A percentile compares a stretch with the other conserved stretches of the same genome.
Conservation (phyloP, 2,329 filamentous ascomycete species). For the Periconia digitata region DNA sequence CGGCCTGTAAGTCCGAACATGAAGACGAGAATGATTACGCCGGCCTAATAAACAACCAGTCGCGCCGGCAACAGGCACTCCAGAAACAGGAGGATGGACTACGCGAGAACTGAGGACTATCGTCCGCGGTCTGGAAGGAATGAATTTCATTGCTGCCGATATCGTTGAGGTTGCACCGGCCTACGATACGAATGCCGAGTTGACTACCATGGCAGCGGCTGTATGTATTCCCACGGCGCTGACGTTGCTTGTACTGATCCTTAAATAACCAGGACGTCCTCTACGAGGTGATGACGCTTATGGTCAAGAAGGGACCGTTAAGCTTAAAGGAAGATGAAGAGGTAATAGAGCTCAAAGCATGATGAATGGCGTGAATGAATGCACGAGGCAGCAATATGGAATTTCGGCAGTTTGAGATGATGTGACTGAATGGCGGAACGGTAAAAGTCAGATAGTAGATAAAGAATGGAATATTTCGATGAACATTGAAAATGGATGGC, state of each 20-base stretch:
- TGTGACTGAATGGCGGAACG: too few relatives aligned
- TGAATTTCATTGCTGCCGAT: constrained; percentile 71
- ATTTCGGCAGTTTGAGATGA: too few relatives aligned
- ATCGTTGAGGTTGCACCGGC: constrained; percentile 75
- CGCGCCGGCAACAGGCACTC: constrained; percentile 73
- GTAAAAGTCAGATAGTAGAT: too few relatives aligned
- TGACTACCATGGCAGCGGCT: constrained; percentile 73
- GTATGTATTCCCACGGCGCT: constrained; percentile 30
- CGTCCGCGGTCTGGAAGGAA: constrained; percentile 66
- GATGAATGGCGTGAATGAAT: background rate
- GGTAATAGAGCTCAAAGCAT: constrained; percentile 29
- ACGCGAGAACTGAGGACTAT: constrained; percentile 74
- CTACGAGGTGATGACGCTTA: constrained; percentile 78
- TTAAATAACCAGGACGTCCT: constrained; percentile 55
- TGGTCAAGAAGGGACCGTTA: constrained; percentile 77
- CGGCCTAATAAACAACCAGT: constrained; percentile 44
- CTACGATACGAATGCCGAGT: constrained; percentile 72
- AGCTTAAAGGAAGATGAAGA: constrained; percentile 49
- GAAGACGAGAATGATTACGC: background rate
- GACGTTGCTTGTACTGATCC: constrained; percentile 8
- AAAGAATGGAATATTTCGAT: too few relatives aligned
- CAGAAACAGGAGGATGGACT: constrained; percentile 75
- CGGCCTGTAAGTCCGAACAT: constrained; percentile 62
- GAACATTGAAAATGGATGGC: too few relatives aligned
- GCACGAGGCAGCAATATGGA: background rate